Percentiles rank a stretch among this genome's conserved stretches.
Conservation (phyloP, 2,329 filamentous ascomycete species). For the Colletotrichum sp. region DNA sequence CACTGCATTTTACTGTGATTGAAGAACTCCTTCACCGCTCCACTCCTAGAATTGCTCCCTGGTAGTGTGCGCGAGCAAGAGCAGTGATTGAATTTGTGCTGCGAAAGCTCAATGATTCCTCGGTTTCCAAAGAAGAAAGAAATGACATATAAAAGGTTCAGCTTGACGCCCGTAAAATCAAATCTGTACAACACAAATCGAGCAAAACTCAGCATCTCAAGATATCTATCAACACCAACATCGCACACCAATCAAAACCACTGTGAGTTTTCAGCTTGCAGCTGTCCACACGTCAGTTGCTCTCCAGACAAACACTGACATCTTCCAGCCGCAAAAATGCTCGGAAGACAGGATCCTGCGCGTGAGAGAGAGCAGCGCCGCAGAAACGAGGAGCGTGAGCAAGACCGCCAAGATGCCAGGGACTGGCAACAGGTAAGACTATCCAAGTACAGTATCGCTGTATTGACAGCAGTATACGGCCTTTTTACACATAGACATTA, state of each 20-base stretch:
- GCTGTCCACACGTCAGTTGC: fast-evolving
- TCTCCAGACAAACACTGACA: fast-evolving
- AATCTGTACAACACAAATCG: not conserved
- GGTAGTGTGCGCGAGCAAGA: not conserved
- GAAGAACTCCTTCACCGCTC: not conserved
- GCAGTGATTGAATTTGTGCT: not conserved
- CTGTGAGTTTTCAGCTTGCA: not conserved
- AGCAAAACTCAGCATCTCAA: not conserved
- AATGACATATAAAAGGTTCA: not conserved
- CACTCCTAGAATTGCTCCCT: not conserved
- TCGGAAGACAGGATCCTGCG: not conserved
- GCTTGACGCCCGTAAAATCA: not conserved
- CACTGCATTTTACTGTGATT: not conserved
- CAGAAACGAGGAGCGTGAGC: not conserved
- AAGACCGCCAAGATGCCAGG: not conserved
- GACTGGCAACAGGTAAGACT: not conserved
- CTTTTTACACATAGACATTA: no score
- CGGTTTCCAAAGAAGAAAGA: not conserved
- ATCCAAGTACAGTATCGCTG: not conserved
- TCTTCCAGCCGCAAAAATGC: not conserved
- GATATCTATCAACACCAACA: not conserved
- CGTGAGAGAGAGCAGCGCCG: not conserved
- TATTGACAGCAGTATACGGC: not conserved
- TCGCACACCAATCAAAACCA: not conserved
- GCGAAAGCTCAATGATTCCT: not conserved